A percentile compares a stretch with the other conserved stretches of the same genome.
Evolutionary conservation across 2,329 filamentous ascomycete genomes (phyloP).

Genomic region (Talaromyces sp.): DNA sequence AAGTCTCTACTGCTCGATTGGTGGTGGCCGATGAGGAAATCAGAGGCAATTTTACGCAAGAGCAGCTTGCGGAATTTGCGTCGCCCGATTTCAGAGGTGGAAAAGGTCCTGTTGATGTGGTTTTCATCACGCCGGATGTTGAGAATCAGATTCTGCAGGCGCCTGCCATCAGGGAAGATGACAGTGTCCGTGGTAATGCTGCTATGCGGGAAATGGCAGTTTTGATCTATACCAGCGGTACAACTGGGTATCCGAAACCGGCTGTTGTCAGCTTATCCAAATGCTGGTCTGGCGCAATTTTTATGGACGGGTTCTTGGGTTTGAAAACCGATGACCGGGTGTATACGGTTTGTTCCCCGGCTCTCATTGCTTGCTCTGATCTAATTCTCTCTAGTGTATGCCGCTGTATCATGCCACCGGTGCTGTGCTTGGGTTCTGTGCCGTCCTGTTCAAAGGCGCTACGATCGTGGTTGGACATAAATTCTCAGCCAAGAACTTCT

Average conservation of each 20-base stretch:
- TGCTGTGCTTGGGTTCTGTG: constrained; percentile 63
- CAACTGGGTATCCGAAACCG: constrained; percentile 78
- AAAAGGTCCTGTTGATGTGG: constrained; percentile 53
- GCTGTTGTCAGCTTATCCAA: constrained; percentile 74
- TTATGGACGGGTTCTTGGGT: constrained; percentile 55
- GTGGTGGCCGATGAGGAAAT: constrained; percentile 69
- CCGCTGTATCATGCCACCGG: constrained; percentile 85
- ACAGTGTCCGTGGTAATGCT: constrained; percentile 54
- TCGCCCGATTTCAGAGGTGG: constrained; percentile 41
- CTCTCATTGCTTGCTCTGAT: neutral
- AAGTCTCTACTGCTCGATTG: constrained; percentile 62
- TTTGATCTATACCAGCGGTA: constrained; percentile 82
- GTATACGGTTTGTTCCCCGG: constrained; percentile 60
- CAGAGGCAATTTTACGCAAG: constrained; percentile 47
- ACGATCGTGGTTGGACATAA: constrained; percentile 71
- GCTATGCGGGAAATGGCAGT: constrained; percentile 59
- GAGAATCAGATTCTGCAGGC: constrained; percentile 54
- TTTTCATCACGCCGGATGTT: constrained; percentile 59
- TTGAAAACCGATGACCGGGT: constrained; percentile 64
- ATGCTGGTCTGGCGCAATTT: constrained; percentile 51
- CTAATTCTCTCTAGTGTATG: constrained; percentile 60
- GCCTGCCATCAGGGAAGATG: constrained; percentile 56
- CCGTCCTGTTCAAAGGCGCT: constrained; percentile 58
- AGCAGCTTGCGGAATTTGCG: constrained; percentile 41
- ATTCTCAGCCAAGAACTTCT: constrained; percentile 75